A percentile compares a stretch with the other conserved stretches of the same genome.
Conservation (phyloP, 306 rosid species). For the Trifolium repens region DNA sequence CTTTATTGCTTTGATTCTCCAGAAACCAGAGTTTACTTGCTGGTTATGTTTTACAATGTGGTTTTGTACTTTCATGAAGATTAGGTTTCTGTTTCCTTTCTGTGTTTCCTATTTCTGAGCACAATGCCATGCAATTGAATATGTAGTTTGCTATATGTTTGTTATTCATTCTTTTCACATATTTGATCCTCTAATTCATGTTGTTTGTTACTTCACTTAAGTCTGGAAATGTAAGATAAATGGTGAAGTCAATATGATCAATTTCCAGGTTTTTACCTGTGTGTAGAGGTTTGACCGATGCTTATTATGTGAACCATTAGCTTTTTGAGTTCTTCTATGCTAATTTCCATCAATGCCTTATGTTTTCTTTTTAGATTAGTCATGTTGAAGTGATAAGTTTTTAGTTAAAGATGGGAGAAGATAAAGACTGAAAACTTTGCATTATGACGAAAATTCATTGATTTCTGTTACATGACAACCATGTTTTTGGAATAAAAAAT, state of each 20-base stretch:
- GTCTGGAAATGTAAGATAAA: slow-evolving; percentile 15
- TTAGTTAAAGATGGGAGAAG: not conserved
- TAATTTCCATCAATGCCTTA: not conserved
- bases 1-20: slow-evolving; percentile 30
- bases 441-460: not conserved
- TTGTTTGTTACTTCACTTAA: not conserved
- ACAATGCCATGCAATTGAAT: slow-evolving; percentile 5
- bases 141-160: slow-evolving; percentile 30
- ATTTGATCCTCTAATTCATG: not conserved
- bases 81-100: not conserved
- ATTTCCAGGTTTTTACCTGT: not conserved
- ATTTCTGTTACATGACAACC: too few relatives aligned
- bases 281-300: not conserved
- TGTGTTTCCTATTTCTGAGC: slow-evolving; percentile 4
- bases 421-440: not conserved
- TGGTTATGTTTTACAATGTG: slow-evolving; percentile 4
- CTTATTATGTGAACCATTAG: not conserved
- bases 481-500: too few relatives aligned
- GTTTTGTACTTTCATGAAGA: too few relatives aligned
- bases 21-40: slow-evolving; percentile 37
- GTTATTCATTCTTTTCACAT: slow-evolving; percentile 35
- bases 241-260: not conserved
- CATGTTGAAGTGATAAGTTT: not conserved
- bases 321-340: not conserved
- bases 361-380: not conserved